Evolutionary conservation across 2,329 filamentous ascomycete genomes (phyloP).

Genomic region (Penicillium italicum): DNA sequence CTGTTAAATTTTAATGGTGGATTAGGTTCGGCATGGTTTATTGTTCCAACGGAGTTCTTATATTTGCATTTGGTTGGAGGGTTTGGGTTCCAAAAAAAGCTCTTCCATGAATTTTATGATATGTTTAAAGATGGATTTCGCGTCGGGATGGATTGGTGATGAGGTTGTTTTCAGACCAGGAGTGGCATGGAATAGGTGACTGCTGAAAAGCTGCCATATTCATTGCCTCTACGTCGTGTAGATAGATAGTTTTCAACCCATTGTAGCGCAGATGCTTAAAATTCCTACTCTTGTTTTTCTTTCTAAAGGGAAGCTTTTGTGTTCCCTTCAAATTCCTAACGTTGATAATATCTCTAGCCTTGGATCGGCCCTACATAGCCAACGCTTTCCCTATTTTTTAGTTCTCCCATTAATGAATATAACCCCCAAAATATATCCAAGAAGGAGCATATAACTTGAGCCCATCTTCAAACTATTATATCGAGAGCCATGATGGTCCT

Average conservation of each 20-base stretch:
- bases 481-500: too few species aligned
- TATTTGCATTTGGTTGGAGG: constrained; percentile 11
- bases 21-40: constrained; percentile 7
- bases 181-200: constrained; percentile 1
- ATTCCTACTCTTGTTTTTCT: neutral
- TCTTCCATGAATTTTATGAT: constrained; percentile 12
- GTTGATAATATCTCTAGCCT: too few species aligned
- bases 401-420: too few species aligned
- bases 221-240: constrained; percentile 1
- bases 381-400: too few species aligned
- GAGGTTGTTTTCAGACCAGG: neutral
- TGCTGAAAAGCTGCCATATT: neutral
- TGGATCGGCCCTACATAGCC: too few species aligned
- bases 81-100: constrained; percentile 11
- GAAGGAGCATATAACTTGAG: too few species aligned
- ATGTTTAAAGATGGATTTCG: constrained; percentile 4
- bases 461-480: too few species aligned
- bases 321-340: too few species aligned
- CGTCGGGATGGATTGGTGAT: neutral
- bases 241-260: neutral
- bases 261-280: neutral
- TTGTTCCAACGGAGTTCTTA: constrained; percentile 10
- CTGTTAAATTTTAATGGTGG: constrained; percentile 8
- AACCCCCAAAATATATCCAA: too few species aligned
- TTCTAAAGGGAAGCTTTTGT: too few species aligned